Base-by-base conservation (phyloP, 2,329 filamentous ascomycete species). In the Colletotrichum australisinense region DNA sequence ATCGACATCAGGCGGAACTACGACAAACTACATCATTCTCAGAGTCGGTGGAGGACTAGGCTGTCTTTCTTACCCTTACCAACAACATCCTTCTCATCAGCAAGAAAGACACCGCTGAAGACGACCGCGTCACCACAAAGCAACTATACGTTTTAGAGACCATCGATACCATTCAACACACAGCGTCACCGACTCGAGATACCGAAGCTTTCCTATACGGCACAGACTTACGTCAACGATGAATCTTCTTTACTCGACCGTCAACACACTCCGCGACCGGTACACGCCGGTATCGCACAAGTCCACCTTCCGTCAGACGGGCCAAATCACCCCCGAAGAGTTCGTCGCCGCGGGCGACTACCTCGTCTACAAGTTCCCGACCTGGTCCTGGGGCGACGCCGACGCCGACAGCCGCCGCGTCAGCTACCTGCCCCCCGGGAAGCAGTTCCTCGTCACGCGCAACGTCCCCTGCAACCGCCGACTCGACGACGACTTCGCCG, bases 341-440 rank as follows among this genome's bases (percentile, higher is more conserved):
- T 99, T 99, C 83, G 89, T 98, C 63, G 93, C 94, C 4, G 97
- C 97, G 4, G 97, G 97, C 78, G 97, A 99, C 86, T 99, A 98
- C 83, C 92, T 99, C 49, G 95, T 98, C 80, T 98, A 97, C 91
- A 98, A 98, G 87, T 99, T 99, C 85, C 97, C 96, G 9, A 97
- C 96, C 72, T 99, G 97, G 97, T 93, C 94, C 63, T 99, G 97
- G 97, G 92, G 93, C 76, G 94, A 97, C 79, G 95, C 96, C 77
- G 94, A 96, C 68, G 91, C 92, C n/a, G 90, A 92, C 1, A 89
- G 90, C 74, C 94, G 95, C 82, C 93, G 95, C 75, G 94, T 94
- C 68, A 86, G 88, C 76, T 94, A 97, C 81, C 91, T 99, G 4
- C 97, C 97, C 1, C 85, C 92, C 0, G 94, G 93, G 64, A 99